Conservation (phyloP, 2,329 filamentous ascomycete genomes). For the Cladosporium colombiae region DNA sequence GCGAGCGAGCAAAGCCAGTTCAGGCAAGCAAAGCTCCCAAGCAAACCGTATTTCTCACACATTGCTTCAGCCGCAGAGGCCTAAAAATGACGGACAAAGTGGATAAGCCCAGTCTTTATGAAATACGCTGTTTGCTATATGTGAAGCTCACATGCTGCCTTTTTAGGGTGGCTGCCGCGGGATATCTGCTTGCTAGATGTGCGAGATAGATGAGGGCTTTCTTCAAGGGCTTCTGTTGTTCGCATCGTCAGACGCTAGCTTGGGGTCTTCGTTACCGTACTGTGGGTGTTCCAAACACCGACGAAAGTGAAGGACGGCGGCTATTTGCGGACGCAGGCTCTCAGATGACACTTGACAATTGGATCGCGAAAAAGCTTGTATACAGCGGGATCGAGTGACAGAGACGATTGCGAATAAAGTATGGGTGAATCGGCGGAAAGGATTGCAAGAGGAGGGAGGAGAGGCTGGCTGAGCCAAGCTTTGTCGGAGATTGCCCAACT, state of each 20-base stretch:
- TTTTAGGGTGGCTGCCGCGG: background rate
- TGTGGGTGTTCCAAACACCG: background rate
- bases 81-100: background rate
- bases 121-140: background rate
- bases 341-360: background rate
- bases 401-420: background rate
- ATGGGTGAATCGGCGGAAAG: background rate
- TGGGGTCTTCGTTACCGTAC: background rate
- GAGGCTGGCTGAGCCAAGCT: background rate
- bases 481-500: background rate
- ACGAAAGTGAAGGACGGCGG: background rate
- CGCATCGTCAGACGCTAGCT: background rate
- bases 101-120: background rate
- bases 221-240: background rate
- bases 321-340: background rate
- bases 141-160: background rate
- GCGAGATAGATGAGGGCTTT: background rate
- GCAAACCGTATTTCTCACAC: conserved; percentile 1
- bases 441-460: background rate
- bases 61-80: background rate
- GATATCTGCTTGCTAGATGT: background rate
- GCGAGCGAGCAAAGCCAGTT: background rate
- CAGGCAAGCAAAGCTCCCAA: background rate
- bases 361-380: background rate
- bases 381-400: background rate